Base-by-base conservation (phyloP, 2,329 filamentous ascomycete species). In the Byssochlamys sp. region DNA sequence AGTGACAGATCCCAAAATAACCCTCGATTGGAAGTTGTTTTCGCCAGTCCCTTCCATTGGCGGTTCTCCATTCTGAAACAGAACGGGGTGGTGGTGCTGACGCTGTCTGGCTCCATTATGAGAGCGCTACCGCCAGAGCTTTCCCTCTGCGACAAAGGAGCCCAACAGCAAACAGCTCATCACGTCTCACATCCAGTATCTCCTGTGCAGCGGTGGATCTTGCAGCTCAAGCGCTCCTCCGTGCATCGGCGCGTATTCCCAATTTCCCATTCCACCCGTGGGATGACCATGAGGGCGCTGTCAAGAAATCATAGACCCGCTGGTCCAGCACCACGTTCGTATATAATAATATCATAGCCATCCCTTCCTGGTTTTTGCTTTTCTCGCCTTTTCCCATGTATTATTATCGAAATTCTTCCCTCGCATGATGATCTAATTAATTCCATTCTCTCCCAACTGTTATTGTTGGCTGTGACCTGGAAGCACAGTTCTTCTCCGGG, bases 1-100 rank as follows among this genome's bases (percentile, higher is more conserved):
- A 54, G 55, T 62, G 61, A 64, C 62, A 64, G 59, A 58, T 61
- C 57, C 61, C n/a, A 53, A 61, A 63, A 60, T 64, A 60, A 64
- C 60, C 39, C 56, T 48, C 53, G 39, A 58, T 62, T 58, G 61
- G 60, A 58, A 53, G 54, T 19, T 26, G n/a, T 54, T 54, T 26
- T 28, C 35, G 35, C 51, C 35, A 33, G 50, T 28, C 50, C 57
- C 56, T 35, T 55, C 55, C 56, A 51, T 56, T 45, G 54, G 25
- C 26, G 10, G 24, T 54, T 54, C 51, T 45, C 7, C 39, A 45
- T 24, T 45, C 39, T 45, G 39, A 45, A 45, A 45, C 39, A 19
- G 35, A 45, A 45, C 35, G 35, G 35, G 35, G 14, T 19, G 35
- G 35, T 45, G 35, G 35, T 45, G 39, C 39, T 45, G 39, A 45